A percentile compares a stretch with the other conserved stretches of the same genome.
These are phyloP conservation scores for Ogataea siamensis DNA, from an alignment of 805 yeast genomes.

Conservation along the genomic window DNA sequence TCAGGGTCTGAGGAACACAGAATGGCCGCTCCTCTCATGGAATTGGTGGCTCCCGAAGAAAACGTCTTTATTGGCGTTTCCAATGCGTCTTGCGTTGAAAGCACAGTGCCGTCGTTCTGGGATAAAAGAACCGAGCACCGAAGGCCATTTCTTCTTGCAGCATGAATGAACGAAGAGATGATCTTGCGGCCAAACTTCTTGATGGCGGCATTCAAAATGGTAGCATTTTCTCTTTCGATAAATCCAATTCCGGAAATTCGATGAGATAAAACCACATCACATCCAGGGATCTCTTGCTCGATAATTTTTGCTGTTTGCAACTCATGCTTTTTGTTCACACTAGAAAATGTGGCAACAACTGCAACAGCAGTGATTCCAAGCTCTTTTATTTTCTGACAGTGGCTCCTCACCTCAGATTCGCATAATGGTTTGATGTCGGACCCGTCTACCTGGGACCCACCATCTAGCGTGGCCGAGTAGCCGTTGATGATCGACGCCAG, in stretches of 20 bases:
- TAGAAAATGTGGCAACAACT: conserved; percentile 8
- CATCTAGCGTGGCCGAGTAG: conserved; percentile 6
- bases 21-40: conserved; percentile 11
- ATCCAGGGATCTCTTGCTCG: conserved; percentile 4
- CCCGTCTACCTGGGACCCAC: conserved; percentile 8
- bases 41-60: conserved; percentile 12
- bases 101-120: conserved; percentile 10
- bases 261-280: conserved; percentile 10
- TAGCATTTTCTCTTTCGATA: conserved; percentile 10
- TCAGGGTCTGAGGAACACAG: conserved; percentile 8
- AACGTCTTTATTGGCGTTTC: conserved; percentile 9
- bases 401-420: conserved; percentile 3
- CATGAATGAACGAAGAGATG: conserved; percentile 7
- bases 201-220: conserved; percentile 9
- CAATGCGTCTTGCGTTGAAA: conserved; percentile 7
- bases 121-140: conserved; percentile 7
- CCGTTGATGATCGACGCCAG: conserved; percentile 8
- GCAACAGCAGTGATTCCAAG: conserved; percentile 7
- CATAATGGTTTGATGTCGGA: conserved; percentile 4
- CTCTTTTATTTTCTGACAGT: conserved; percentile 2
- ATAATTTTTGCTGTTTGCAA: conserved; percentile 4
- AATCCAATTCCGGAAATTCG: conserved; percentile 7
- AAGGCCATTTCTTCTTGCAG: conserved; percentile 5
- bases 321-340: conserved; percentile 7
- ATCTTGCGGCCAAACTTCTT: conserved; percentile 7